Evolutionary conservation across 768 basidiomycete genomes (phyloP).

Genomic region (Amylocystis lapponica): DNA sequence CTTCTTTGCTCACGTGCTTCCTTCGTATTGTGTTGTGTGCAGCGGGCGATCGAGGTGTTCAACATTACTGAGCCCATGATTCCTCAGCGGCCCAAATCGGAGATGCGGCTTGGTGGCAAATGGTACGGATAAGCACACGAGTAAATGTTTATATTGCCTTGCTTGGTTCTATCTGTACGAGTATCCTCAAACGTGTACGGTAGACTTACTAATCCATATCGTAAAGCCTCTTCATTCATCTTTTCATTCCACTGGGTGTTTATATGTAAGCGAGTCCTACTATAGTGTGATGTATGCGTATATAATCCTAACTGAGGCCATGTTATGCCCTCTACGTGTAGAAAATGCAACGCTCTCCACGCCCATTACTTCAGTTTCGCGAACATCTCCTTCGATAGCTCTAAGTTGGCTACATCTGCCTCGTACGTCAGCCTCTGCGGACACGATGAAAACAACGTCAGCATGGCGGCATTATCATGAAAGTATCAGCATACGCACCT

Average conservation of each 20-base stretch:
- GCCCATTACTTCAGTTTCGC: slow-evolving; percentile 46
- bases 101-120: slow-evolving; percentile 52
- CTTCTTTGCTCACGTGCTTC: background rate
- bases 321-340: too few relatives aligned
- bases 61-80: slow-evolving; percentile 71
- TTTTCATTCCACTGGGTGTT: background rate
- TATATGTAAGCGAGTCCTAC: background rate
- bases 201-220: too few relatives aligned
- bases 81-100: slow-evolving; percentile 62
- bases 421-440: slow-evolving; percentile 67
- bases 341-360: too few relatives aligned
- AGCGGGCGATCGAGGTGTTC: slow-evolving; percentile 88
- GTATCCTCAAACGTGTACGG: too few relatives aligned
- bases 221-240: too few relatives aligned
- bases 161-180: too few relatives aligned
- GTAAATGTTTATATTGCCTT: too few relatives aligned
- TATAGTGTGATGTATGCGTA: background rate
- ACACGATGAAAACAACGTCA: slow-evolving; percentile 4
- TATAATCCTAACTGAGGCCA: too few relatives aligned
- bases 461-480: background rate
- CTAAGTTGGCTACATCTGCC: slow-evolving; percentile 71
- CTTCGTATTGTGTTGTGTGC: too few relatives aligned
- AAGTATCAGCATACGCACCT: slow-evolving; percentile 43
- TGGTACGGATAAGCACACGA: slow-evolving; percentile 60
- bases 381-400: slow-evolving; percentile 73